Percentiles rank a stretch among this genome's conserved stretches.
These are phyloP conservation scores for Fusarium sp. DNA, from an alignment of 2,329 filamentous ascomycete genomes.

Conservation along the genomic window DNA sequence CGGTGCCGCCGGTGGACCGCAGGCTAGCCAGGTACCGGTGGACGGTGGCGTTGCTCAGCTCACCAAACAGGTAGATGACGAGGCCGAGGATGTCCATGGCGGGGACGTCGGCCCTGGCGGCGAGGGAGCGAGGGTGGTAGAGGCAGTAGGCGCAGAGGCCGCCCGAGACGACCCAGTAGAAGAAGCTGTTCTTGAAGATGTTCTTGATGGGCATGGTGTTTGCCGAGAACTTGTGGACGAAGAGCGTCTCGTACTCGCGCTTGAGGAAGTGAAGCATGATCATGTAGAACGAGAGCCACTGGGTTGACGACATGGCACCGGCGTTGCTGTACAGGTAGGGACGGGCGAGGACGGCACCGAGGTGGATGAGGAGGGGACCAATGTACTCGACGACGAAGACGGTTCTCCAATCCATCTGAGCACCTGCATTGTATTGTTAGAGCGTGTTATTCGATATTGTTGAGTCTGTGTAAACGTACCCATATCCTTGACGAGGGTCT, in stretches of 20 bases:
- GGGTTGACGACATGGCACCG: slow-evolving; percentile 69
- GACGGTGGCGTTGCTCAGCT: slow-evolving; percentile 82
- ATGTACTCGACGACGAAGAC: slow-evolving; percentile 97
- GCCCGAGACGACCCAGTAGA: slow-evolving; percentile 92
- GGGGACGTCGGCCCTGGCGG: slow-evolving; percentile 63
- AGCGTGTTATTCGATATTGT: not conserved
- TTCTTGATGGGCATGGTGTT: slow-evolving; percentile 92
- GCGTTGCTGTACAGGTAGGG: slow-evolving; percentile 66
- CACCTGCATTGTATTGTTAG: slow-evolving; percentile 63
- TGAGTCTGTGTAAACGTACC: slow-evolving; percentile 63
- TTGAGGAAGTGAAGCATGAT: slow-evolving; percentile 89
- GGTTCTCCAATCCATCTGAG: slow-evolving; percentile 90
- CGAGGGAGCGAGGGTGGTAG: slow-evolving; percentile 79
- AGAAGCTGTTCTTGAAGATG: slow-evolving; percentile 93
- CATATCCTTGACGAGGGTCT: slow-evolving; percentile 91
- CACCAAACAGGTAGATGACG: slow-evolving; percentile 78
- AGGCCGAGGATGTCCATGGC: slow-evolving; percentile 74
- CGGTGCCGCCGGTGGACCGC: slow-evolving; percentile 81
- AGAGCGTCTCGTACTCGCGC: slow-evolving; percentile 93
- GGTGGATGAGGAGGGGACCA: slow-evolving; percentile 90
- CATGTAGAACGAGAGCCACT: slow-evolving; percentile 79
- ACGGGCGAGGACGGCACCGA: slow-evolving; percentile 76
- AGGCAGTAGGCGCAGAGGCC: slow-evolving; percentile 85
- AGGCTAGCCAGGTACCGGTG: slow-evolving; percentile 84
- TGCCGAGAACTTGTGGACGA: slow-evolving; percentile 93